Conservation (phyloP, 169 alveolate genomes). For the Toxoplasma gondii region DNA sequence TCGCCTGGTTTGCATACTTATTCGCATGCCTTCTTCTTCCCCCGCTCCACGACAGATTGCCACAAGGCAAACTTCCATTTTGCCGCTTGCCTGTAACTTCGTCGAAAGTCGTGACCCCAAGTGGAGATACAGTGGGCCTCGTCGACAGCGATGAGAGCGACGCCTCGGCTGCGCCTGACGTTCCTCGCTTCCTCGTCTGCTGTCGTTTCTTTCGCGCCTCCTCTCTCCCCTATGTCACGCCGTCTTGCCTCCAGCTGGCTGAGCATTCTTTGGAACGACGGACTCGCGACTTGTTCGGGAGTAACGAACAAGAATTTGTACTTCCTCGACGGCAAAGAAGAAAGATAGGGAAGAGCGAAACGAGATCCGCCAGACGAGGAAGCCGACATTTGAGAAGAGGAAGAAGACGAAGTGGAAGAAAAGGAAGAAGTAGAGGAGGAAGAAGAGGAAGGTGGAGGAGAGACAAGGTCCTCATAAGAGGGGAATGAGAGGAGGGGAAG, state of each 20-base stretch:
- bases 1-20: no score
- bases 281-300: slow-evolving; percentile 47
- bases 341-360: not conserved
- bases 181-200: slow-evolving; percentile 74
- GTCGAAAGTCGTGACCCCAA: slow-evolving; percentile 99
- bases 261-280: slow-evolving; percentile 47
- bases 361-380: not conserved
- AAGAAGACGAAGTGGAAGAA: not conserved
- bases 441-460: not conserved
- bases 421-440: not conserved
- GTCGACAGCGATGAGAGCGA: slow-evolving; percentile 96
- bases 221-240: not conserved
- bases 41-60: no score
- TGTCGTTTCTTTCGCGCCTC: slow-evolving; percentile 49
- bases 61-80: not conserved
- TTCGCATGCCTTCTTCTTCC: no score
- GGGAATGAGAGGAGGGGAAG: not conserved
- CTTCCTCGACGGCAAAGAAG: not conserved
- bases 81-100: slow-evolving; percentile 87
- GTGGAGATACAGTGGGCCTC: slow-evolving; percentile 99
- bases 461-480: not conserved
- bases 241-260: slow-evolving; percentile 25
- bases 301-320: slow-evolving; percentile 49
- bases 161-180: slow-evolving; percentile 78
- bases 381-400: not conserved